Conservation (phyloP, 1,284 basidiomycete species). For the Ganoderma leucocontextum region DNA sequence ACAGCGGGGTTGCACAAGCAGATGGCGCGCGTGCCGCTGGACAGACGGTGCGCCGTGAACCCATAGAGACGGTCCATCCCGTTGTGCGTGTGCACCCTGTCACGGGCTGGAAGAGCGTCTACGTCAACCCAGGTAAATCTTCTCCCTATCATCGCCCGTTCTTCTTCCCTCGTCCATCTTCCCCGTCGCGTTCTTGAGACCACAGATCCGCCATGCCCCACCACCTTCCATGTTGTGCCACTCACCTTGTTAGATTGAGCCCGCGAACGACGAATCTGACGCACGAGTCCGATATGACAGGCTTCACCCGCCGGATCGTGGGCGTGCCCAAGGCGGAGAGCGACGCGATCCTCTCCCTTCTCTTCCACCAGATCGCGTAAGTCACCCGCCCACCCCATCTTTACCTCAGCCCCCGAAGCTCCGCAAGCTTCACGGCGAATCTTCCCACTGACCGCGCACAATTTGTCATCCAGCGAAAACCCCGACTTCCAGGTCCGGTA, state of each 20-base stretch:
- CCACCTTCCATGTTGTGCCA: not conserved
- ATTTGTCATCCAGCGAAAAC: conserved; percentile 52
- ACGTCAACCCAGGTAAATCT: conserved; percentile 68
- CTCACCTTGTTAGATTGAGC: conserved; percentile 5
- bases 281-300: conserved; percentile 40
- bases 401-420: conserved; percentile 6
- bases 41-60: conserved; percentile 67
- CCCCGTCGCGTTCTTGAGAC: not conserved
- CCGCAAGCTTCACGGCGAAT: conserved; percentile 11
- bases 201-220: not conserved
- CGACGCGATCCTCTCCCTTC: conserved; percentile 72
- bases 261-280: conserved; percentile 17
- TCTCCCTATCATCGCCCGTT: conserved; percentile 34
- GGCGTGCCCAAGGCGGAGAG: conserved; percentile 84
- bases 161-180: not conserved
- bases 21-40: conserved; percentile 72
- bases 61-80: conserved; percentile 75
- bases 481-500: conserved; percentile 78
- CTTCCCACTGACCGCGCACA: conserved; percentile 20
- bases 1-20: conserved; percentile 74
- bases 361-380: conserved; percentile 69
- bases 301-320: conserved; percentile 75
- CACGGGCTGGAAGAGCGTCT: conserved; percentile 84
- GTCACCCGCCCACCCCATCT: conserved; percentile 12
- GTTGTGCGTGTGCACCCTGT: conserved; percentile 80